Evolutionary conservation across 1,284 basidiomycete genomes (phyloP).

Genomic region (Naganishia albida): DNA sequence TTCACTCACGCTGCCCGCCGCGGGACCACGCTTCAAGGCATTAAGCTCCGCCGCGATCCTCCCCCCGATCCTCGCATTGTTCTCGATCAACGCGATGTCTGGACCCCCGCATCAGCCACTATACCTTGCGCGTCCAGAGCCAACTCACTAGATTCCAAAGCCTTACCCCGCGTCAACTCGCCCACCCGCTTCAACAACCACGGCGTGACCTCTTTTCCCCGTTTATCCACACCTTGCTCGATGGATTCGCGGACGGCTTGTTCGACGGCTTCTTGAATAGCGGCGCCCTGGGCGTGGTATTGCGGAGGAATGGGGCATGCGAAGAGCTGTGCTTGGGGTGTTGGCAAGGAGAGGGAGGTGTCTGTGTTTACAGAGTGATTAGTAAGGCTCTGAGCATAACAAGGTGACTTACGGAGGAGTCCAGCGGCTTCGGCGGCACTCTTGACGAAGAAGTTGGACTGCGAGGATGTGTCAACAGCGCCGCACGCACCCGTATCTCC

Average conservation of each 20-base stretch:
- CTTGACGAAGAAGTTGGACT: conserved; percentile 28
- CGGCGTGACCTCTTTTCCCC: conserved; percentile 91
- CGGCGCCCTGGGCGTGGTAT: conserved; percentile 66
- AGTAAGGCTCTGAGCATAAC: not conserved
- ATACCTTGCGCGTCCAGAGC: not conserved
- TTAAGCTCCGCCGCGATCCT: conserved; percentile 77
- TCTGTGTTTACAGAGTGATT: conserved; percentile 39
- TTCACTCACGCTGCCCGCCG: conserved; percentile 10
- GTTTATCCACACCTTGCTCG: conserved; percentile 73
- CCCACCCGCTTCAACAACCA: conserved; percentile 86
- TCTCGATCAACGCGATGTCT: conserved; percentile 88
- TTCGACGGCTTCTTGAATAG: conserved; percentile 79
- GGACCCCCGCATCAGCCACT: conserved; percentile 29
- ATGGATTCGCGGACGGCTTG: conserved; percentile 82
- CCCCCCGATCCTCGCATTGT: conserved; percentile 84
- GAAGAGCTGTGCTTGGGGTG: conserved; percentile 63
- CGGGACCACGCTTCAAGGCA: conserved; percentile 4
- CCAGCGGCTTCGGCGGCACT: conserved; percentile 64
- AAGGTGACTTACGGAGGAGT: conserved; percentile 63
- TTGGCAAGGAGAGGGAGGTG: conserved; percentile 47
- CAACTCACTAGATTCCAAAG: conserved; percentile 68
- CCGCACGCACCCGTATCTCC: not conserved
- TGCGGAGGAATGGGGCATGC: conserved; percentile 86
- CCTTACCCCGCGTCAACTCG: conserved; percentile 75
- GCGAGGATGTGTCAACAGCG: not conserved